Conservation (phyloP, 2,329 filamentous ascomycete species). For the Scedosporium apiospermum region DNA sequence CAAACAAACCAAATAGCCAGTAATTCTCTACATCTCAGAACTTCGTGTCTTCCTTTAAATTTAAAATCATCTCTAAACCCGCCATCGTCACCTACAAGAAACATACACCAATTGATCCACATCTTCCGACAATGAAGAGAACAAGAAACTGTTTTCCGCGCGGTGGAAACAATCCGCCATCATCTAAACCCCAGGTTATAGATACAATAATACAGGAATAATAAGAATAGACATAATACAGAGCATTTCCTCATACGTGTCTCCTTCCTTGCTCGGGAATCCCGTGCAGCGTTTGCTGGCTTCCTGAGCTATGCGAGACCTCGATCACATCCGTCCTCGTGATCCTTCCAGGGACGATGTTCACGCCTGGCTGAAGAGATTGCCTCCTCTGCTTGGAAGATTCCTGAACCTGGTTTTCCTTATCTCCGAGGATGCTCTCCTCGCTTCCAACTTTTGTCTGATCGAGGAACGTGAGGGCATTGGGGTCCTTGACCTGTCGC, state of each 20-base stretch:
- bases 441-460: constrained; percentile 10
- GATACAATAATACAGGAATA: neutral
- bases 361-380: neutral
- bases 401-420: neutral
- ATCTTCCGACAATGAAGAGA: too few species aligned
- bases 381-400: neutral
- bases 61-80: too few species aligned
- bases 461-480: constrained; percentile 10
- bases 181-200: too few species aligned
- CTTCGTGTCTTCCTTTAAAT: too few species aligned
- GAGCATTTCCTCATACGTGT: neutral
- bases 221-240: neutral
- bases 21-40: too few species aligned
- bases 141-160: too few species aligned
- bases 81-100: too few species aligned
- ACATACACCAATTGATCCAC: too few species aligned
- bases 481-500: constrained; percentile 6
- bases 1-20: too few species aligned
- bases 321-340: neutral
- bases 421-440: constrained; percentile 8
- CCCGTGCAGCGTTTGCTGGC: neutral
- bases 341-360: neutral
- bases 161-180: too few species aligned
- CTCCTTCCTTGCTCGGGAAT: neutral
- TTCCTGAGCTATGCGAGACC: neutral